Conservation (phyloP, 805 yeast genomes). For the Babjeviella inositovora region DNA sequence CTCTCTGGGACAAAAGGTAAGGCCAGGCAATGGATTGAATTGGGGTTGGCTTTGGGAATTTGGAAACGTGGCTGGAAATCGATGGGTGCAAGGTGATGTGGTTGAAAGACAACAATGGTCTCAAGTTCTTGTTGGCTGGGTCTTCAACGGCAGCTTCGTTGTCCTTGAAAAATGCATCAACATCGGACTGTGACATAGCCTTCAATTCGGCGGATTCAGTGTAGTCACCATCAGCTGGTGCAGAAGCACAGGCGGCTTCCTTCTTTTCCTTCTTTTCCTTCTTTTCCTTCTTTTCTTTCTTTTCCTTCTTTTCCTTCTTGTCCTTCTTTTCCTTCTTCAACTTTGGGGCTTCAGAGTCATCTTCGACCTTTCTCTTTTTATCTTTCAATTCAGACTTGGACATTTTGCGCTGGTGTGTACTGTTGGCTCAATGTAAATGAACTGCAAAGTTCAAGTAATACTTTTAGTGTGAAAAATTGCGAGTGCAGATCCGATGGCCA, state of each 20-base stretch:
- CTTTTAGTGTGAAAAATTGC: too few species aligned
- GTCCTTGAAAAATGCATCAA: constrained; percentile 43
- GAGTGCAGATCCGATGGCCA: too few species aligned
- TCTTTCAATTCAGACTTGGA: too few species aligned
- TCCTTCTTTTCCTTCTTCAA: constrained; percentile 13
- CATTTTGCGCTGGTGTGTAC: too few species aligned
- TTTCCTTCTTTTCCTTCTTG: constrained; percentile 20
- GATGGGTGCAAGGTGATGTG: constrained; percentile 29
- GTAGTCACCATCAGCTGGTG: constrained; percentile 8
- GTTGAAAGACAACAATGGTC: constrained; percentile 58
- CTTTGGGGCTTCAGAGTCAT: neutral
- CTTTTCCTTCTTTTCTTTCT: constrained; percentile 17
- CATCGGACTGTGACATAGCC: constrained; percentile 30
- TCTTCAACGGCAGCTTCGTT: constrained; percentile 78
- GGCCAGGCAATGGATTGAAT: constrained; percentile 96
- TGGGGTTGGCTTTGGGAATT: constrained; percentile 87
- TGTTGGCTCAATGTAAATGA: too few species aligned
- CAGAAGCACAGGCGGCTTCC: constrained; percentile 1
- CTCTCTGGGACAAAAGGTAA: constrained; percentile 57
- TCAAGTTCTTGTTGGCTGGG: constrained; percentile 25
- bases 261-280: constrained; percentile 9
- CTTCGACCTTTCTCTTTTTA: neutral
- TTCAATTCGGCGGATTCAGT: constrained; percentile 20
- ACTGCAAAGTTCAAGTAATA: too few species aligned
- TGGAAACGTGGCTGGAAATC: constrained; percentile 39